Evolutionary conservation across 805 yeast genomes (phyloP), one percentile per base, ranked within the genome.

Genomic region (Kluyveromyces aestuarii): DNA sequence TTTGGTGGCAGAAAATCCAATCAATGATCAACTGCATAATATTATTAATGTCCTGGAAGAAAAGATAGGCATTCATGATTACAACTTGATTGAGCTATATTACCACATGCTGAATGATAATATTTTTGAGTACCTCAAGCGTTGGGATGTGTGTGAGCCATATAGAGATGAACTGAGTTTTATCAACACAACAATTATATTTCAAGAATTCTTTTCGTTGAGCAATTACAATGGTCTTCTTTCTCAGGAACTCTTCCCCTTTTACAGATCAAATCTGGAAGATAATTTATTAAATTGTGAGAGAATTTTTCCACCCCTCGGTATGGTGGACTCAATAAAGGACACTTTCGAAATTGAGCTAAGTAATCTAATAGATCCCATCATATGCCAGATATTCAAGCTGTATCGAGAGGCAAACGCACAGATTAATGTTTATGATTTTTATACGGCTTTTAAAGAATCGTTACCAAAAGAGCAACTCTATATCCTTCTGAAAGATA

Each of bases 331-430:
- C 10, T 13, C 44, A 11, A 30, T 41, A 2, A 46, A 52, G 2
- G 52, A 52, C 1, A 8, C 30, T 6, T 48, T 47, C 35, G 57
- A 48, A 42, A 45, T 51, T 19, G 54, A 60, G 37, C 52, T 76
- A 21, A 68, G 67, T 53, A 59, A 65, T 41, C 41, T 62, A 1
- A 55, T 76, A 42, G 77, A 74, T 18, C 89, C 89, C 1, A 67
- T 79, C 2, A 58, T 81, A 7, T 69, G 77, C 30, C 77, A 75
- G 44, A 61, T 89, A 47, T 89, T 79, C 66, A 75, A 78, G 44
- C 71, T 87, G 14, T 84, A 82, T 61, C 77, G 93, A 50, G 96
- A 89, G 56, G 90, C 96, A 0, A 84, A 86, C 21, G 72, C 81
- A 2, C 68, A 73, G 30, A 74, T 85, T 52, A 85, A 85, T 58